Conservation (phyloP, 2,329 filamentous ascomycete species). For the Alternaria rosae region DNA sequence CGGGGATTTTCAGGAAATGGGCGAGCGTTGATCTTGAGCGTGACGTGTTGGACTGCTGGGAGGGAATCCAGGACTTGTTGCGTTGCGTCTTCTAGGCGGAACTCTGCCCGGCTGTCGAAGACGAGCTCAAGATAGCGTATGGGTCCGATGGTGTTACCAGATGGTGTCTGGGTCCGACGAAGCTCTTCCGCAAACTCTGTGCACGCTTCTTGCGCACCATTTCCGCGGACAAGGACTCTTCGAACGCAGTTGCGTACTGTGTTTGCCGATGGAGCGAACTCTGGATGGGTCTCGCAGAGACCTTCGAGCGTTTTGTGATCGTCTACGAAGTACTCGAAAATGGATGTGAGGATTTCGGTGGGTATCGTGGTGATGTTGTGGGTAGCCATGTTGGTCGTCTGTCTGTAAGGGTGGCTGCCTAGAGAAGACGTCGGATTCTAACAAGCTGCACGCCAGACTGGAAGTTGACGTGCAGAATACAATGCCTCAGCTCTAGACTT, state of each 20-base stretch:
- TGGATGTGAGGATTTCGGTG: background rate
- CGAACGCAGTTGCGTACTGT: background rate
- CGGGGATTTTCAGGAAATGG: background rate
- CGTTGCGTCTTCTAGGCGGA: background rate
- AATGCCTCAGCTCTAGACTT: background rate
- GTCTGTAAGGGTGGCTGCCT: background rate
- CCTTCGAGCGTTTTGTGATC: background rate
- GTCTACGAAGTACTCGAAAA: background rate
- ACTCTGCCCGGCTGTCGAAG: background rate
- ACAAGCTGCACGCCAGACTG: background rate
- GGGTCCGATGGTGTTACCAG: background rate
- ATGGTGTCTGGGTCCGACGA: background rate
- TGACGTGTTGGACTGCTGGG: background rate
- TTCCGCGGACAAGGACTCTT: background rate
- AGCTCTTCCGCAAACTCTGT: background rate
- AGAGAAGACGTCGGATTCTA: background rate
- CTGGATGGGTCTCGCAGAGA: background rate
- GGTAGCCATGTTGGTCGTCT: background rate
- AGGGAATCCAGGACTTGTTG: background rate
- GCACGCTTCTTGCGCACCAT: background rate
- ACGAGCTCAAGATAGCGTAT: conserved; percentile 1
- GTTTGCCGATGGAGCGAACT: background rate
- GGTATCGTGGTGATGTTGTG: background rate
- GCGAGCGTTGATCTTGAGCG: background rate
- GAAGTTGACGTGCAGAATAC: background rate